Evolutionary conservation across 2,329 filamentous ascomycete species (phyloP), one percentile per base, ranked within the genome.

Genomic region (Apiospora koreana): DNA sequence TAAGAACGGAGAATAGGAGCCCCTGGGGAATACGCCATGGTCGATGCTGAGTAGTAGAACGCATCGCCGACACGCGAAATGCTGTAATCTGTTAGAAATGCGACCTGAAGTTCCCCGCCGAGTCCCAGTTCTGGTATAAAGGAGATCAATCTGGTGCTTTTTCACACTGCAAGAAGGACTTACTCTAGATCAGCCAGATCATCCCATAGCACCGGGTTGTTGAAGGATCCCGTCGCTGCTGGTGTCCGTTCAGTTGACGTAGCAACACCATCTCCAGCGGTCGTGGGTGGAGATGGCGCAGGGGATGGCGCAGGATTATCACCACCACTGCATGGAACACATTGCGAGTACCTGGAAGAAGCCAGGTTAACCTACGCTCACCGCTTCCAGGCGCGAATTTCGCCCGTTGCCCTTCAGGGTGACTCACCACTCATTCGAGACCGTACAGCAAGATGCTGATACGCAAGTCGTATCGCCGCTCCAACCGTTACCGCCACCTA

Each of bases 21-120:
- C 12, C 87, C 88, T 0, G 88, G 84, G 14, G 84, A 87, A 74
- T 86, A 89, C 68, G 87, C 85, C 74, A 89, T 87, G 8, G 83
- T 88, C 1, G 87, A 89, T 0, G 87, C 85, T 0, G 85, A 86
- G 73, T 86, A 89, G 76, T 83, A 89, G 62, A 77, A 86, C 2
- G 82, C 82, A 72, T 86, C 82, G 3, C 81, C 81, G 0, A 86
- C 82, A 8, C 85, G 82, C 73, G 86, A 84, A 21, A 89, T 80
- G 73, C 66, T 68, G 21, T 48, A 18, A 25, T 16, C 42, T n/a
- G 42, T 89, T 87, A 67, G 65, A 43, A 14, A 21, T 6, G 18
- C 31, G 18, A n/a, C 54, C 21, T 16, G 23, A n/a, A 5, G 3
- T 38, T 18, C 21, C 54, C 2, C 14, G 28, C 18, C 21, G 7